Base-by-base conservation (phyloP, 2,329 filamentous ascomycete genomes). In the Apiospora pterosperma region DNA sequence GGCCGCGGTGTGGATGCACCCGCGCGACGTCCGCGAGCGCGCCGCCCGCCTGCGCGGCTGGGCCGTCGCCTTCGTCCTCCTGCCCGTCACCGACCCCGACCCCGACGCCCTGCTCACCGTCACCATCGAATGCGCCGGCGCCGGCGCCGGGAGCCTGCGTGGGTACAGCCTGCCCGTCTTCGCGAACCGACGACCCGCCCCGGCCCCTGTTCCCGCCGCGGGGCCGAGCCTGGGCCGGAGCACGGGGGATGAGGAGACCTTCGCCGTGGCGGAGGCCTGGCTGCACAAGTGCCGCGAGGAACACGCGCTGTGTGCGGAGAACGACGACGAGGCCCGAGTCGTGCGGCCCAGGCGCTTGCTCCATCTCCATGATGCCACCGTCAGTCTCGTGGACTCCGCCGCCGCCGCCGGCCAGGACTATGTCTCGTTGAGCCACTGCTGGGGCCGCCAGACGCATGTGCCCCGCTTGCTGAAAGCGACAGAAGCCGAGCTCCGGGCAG, bases 381-480 rank as follows among this genome's bases (percentile, higher is more conserved):
- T 65, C 31, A 48, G 38, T 23, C 39, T 65, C 14, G 61, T 65
- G 1, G 64, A 65, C 25, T 25, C 60, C 10, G 11, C 14, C 21
- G 61, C 28, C 10, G 52, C 52, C 4, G 14, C 44, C 4, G 61
- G 48, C 2, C 25, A 62, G 6, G 19, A 59, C 0, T 65, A 65
- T 16, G 59, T 61, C 1, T 36, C 63, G 1, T 38, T 65, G 60
- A 63, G 61, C 19, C 61, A 65, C 23, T 61, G 61, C n/a, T 61
- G 61, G 64, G 64, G 64, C 3, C 34, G 42, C 1, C 60, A 55
- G 34, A 58, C 34, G 4, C 28, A 34, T 36, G 38, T 65, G 5
- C 36, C 52, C 12, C 48, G 39, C 6, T 21, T 63, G 6, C 38
- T 39, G 2, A 3, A 14, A 0, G 21, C 44, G 7, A 65, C 39